Base-by-base conservation (phyloP, 768 basidiomycete genomes). In the Russula vinacea region DNA sequence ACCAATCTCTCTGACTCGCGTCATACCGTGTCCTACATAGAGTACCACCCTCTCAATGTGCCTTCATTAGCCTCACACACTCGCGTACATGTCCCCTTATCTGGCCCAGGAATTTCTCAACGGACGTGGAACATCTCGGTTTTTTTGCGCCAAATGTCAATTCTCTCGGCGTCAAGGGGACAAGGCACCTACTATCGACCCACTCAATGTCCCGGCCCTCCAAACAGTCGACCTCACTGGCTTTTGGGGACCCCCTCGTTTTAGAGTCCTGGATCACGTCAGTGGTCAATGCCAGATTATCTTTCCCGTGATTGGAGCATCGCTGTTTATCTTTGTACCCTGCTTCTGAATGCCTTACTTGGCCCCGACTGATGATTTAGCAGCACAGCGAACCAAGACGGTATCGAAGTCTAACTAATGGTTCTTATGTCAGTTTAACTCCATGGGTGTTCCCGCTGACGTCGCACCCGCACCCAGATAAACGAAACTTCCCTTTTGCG, bases 1-100 rank as follows among this genome's bases (percentile, higher is more conserved):
- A 2, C n/a, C 13, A 47, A 54, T 19, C n/a, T n/a, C 17, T 17
- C 51, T 44, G 51, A 42, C 49, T 54, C n/a, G 42, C 51, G 62
- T 64, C 57, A 64, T 60, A 49, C 44, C 39, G 39, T 26, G 44
- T 49, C 44, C 62, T 54, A 37, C 44, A 47, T 58, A 22, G n/a
- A 44, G 45, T 11, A 24, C 24, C 22, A 42, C 50, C 37, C 6
- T 40, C 26, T 26, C 35, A 1, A 39, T 59, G 11, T 32, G 37
- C 44, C 10, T 19, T 17, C 37, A 59, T 59, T 10, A 19, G 8
- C 53, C 42, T 60, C 58, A 44, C 57, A 59, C 44, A 37, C 40
- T 33, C 13, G 22, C 29, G 19, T 33, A 42, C 39, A 33, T 33
- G 55, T n/a, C 14, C 14, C 39, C 8, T 22, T 40, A 2, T 56